phyloP scores from a whole-genome alignment of 73 alveolate genomes.

The Stentor coeruleus region DNA sequence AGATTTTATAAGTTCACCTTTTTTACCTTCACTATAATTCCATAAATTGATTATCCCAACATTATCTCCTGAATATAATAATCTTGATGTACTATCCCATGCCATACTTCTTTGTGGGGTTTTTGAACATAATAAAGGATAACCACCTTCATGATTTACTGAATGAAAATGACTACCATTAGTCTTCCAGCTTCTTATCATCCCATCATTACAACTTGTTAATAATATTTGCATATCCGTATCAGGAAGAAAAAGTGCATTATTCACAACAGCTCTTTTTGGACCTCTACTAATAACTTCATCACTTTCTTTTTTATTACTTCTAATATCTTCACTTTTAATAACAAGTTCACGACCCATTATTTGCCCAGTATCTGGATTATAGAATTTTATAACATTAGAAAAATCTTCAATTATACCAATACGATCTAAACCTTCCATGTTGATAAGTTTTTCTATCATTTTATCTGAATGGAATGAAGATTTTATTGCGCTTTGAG shows the following conservation, averaged over 20 bases:
- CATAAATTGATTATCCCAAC: conserved; percentile 75
- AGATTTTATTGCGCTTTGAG: conserved; percentile 32
- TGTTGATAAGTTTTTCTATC: conserved; percentile 57
- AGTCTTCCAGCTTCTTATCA: conserved; percentile 69
- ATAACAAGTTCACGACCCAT: conserved; percentile 62
- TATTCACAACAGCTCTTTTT: conserved; percentile 32
- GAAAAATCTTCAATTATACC: conserved; percentile 75
- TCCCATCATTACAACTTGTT: conserved; percentile 67
- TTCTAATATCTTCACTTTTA: conserved; percentile 46
- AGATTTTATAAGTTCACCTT: conserved; percentile 42
- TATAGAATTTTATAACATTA: conserved; percentile 65
- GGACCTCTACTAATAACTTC: conserved; percentile 35
- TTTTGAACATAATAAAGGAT: conserved; percentile 36
- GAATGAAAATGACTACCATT: conserved; percentile 63
- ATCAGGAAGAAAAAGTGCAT: conserved; percentile 47
- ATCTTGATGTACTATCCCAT: conserved; percentile 65
- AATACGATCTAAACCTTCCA: conserved; percentile 58
- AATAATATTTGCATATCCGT: conserved; percentile 49
- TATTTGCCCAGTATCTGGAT: conserved; percentile 67
- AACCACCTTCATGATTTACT: conserved; percentile 52
- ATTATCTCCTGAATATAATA: conserved; percentile 67
- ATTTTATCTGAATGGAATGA: conserved; percentile 31
- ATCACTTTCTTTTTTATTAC: conserved; percentile 36
- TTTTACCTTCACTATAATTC: conserved; percentile 62
- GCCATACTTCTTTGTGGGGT: conserved; percentile 62